A percentile compares a stretch with the other conserved stretches of the same genome.
Conservation (phyloP, 176 grass and related monocot genomes). For the Puya raimondii region DNA sequence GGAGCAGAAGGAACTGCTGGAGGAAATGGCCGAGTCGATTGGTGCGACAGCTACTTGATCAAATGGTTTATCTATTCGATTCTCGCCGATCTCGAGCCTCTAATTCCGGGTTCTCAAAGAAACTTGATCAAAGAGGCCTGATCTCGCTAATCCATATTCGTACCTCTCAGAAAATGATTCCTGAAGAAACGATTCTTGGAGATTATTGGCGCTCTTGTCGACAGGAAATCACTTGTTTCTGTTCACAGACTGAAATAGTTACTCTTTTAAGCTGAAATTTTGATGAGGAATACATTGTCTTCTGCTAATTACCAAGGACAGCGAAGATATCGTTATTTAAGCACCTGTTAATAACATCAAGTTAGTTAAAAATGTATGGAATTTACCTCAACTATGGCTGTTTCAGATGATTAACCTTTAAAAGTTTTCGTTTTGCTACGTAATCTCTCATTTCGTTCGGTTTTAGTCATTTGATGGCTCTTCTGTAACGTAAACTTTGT, state of each 20-base stretch:
- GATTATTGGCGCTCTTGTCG: neutral
- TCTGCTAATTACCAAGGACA: no score
- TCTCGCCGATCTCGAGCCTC: neutral
- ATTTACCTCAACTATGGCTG: no score
- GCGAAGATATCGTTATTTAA: no score
- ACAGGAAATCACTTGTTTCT: neutral
- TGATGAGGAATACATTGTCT: neutral
- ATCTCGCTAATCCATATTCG: neutral
- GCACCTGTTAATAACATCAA: no score
- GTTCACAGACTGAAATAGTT: neutral
- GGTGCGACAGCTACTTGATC: conserved; percentile 12
- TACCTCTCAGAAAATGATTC: neutral
- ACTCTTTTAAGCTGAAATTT: neutral
- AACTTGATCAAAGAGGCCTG: neutral
- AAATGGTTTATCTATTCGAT: neutral
- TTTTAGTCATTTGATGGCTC: no score
- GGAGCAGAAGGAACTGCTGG: conserved; percentile 91
- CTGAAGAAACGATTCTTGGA: neutral
- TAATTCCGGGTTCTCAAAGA: neutral
- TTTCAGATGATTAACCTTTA: no score
- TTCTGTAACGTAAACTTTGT: no score
- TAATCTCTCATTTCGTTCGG: no score
- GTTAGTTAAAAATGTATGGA: no score
- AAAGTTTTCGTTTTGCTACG: no score
- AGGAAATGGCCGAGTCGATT: conserved; percentile 63